These are phyloP conservation scores for Cystofilobasidium bisporidii DNA, from an alignment of 768 basidiomycete genomes.

Conservation along the genomic window DNA sequence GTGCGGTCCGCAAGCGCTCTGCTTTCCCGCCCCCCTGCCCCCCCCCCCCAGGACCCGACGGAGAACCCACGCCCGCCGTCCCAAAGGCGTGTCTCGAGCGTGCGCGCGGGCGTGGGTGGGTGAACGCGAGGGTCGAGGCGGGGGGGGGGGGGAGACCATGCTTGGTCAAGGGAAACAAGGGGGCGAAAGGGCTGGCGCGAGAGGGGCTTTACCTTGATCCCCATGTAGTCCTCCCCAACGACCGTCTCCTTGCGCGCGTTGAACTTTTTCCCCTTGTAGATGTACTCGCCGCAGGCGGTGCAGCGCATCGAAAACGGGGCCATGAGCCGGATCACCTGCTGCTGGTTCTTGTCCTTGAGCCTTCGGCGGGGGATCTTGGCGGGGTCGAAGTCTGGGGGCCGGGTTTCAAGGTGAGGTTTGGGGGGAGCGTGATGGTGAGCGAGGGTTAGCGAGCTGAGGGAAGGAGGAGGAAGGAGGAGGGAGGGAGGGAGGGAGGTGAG, in stretches of 20 bases:
- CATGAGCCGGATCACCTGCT: constrained; percentile 97
- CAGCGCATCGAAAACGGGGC: constrained; percentile 90
- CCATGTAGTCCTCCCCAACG: constrained; percentile 92
- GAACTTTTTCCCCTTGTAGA: constrained; percentile 86
- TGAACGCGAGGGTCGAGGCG: no score
- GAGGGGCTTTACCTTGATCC: constrained; percentile 69
- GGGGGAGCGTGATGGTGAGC: not conserved
- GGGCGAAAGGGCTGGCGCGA: no score
- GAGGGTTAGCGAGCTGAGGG: not conserved
- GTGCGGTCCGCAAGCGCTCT: no score
- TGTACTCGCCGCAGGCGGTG: constrained; percentile 92
- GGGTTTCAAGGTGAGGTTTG: constrained; percentile 43
- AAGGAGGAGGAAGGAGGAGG: no score
- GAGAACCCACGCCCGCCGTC: no score
- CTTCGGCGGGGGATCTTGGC: constrained; percentile 80
- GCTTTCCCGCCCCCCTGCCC: no score
- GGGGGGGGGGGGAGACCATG: no score
- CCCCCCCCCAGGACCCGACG: no score
- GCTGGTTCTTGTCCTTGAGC: constrained; percentile 73
- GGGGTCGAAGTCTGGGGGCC: constrained; percentile 97
- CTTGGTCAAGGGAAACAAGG: no score
- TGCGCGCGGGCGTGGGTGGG: no score
- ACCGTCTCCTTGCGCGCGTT: constrained; percentile 98
- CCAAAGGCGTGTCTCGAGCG: no score
- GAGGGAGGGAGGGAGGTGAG: no score